phyloP scores from a whole-genome alignment of 1,284 basidiomycete species.

The Fomitopsis schrenkii region DNA sequence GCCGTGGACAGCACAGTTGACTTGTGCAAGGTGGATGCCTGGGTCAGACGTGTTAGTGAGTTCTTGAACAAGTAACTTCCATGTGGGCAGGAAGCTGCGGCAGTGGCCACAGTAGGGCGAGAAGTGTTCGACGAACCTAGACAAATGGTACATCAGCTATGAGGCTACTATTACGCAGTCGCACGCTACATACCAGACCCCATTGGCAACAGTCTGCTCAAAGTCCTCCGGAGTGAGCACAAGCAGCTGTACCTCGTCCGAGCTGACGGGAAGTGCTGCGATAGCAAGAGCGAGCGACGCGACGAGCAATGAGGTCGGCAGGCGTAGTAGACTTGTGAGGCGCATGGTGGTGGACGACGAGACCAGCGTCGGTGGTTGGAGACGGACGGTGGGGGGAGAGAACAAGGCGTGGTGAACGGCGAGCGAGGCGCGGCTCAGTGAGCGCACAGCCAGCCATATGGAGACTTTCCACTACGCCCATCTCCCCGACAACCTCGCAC shows the following conservation, averaged over 20 bases:
- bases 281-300: conserved; percentile 31
- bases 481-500: conserved; percentile 38
- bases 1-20: conserved; percentile 82
- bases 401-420: neutral
- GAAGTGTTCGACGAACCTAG: conserved; percentile 69
- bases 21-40: conserved; percentile 74
- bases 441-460: conserved; percentile 30
- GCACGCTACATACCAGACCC: conserved; percentile 56
- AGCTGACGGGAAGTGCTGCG: conserved; percentile 36
- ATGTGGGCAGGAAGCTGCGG: conserved; percentile 75
- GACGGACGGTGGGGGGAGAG: neutral
- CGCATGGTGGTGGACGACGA: conserved; percentile 15
- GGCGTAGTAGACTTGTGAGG: conserved; percentile 19
- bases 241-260: conserved; percentile 21
- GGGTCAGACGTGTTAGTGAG: conserved; percentile 51
- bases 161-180: neutral
- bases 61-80: conserved; percentile 67
- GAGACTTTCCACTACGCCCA: conserved; percentile 53
- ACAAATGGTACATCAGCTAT: neutral
- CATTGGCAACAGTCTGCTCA: conserved; percentile 46
- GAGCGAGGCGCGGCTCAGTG: neutral
- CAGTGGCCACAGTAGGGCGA: conserved; percentile 84
- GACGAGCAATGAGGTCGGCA: conserved; percentile 30
- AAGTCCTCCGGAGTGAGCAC: conserved; percentile 67
- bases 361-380: neutral